Evolutionary conservation across 2,329 filamentous ascomycete genomes (phyloP).

Genomic region (Pestalotiopsis sp.): DNA sequence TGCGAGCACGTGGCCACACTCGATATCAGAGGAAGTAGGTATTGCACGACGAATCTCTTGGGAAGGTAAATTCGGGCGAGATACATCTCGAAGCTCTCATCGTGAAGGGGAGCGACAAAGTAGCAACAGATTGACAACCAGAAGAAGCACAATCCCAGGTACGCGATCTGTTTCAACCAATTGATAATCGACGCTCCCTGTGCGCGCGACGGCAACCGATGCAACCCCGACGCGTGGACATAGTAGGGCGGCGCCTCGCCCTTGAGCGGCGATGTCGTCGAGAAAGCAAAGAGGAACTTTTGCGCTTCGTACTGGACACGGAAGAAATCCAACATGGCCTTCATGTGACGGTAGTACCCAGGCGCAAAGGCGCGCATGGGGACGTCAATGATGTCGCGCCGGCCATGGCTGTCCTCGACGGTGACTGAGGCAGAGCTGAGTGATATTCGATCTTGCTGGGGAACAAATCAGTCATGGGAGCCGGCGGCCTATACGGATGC

Average conservation of each 20-base stretch:
- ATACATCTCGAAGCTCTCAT: slow-evolving; percentile 29
- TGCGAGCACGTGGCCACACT: slow-evolving; percentile 57
- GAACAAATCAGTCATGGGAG: background rate
- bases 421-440: slow-evolving; percentile 40
- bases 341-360: slow-evolving; percentile 55
- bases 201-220: slow-evolving; percentile 45
- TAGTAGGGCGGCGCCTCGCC: slow-evolving; percentile 40
- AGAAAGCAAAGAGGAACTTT: slow-evolving; percentile 54
- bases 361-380: slow-evolving; percentile 38
- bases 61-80: slow-evolving; percentile 50
- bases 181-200: slow-evolving; percentile 34
- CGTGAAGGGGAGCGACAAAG: background rate
- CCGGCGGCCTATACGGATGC: background rate
- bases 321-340: slow-evolving; percentile 56
- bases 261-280: slow-evolving; percentile 25
- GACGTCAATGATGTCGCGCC: slow-evolving; percentile 36
- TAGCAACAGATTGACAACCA: background rate
- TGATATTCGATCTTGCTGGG: slow-evolving; percentile 33
- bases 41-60: slow-evolving; percentile 44
- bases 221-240: slow-evolving; percentile 54
- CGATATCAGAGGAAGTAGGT: slow-evolving; percentile 55
- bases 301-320: slow-evolving; percentile 48
- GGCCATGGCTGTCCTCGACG: slow-evolving; percentile 28
- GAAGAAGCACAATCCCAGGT: background rate
- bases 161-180: background rate